Conservation (phyloP, 768 basidiomycete species). For the Cystobasidium ongulense region DNA sequence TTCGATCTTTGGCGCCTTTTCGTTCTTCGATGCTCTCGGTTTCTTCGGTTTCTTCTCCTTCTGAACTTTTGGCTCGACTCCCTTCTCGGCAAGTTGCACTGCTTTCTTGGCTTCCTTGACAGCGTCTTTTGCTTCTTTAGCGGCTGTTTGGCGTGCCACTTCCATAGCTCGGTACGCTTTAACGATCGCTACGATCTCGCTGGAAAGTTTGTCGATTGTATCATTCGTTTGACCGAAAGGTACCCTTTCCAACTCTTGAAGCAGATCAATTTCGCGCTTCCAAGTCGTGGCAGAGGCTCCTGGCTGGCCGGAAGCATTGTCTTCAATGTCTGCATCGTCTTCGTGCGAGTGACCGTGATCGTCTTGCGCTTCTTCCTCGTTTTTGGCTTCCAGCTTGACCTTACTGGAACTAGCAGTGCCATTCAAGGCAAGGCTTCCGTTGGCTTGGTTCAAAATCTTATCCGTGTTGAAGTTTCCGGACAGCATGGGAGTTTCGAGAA, state of each 20-base stretch:
- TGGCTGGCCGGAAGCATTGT: not conserved
- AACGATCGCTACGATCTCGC: constrained; percentile 12
- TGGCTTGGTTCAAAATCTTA: not conserved
- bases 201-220: not conserved
- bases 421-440: not conserved
- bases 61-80: not conserved
- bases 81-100: not conserved
- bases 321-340: not conserved
- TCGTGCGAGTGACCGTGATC: constrained; percentile 40
- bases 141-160: not conserved
- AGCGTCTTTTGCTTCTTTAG: constrained; percentile 15
- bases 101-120: constrained; percentile 16
- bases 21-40: not conserved
- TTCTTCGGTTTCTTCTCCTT: not conserved
- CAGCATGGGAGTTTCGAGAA: constrained; percentile 71
- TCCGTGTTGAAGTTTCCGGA: constrained; percentile 4
- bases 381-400: constrained; percentile 49
- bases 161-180: not conserved
- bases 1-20: constrained; percentile 10
- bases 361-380: constrained; percentile 43
- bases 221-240: not conserved
- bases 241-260: constrained; percentile 48
- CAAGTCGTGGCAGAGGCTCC: constrained; percentile 46
- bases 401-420: not conserved
- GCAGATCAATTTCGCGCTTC: constrained; percentile 61